phyloP scores from a whole-genome alignment of 2,329 filamentous ascomycete species.

The Aspergillus versicolor region DNA sequence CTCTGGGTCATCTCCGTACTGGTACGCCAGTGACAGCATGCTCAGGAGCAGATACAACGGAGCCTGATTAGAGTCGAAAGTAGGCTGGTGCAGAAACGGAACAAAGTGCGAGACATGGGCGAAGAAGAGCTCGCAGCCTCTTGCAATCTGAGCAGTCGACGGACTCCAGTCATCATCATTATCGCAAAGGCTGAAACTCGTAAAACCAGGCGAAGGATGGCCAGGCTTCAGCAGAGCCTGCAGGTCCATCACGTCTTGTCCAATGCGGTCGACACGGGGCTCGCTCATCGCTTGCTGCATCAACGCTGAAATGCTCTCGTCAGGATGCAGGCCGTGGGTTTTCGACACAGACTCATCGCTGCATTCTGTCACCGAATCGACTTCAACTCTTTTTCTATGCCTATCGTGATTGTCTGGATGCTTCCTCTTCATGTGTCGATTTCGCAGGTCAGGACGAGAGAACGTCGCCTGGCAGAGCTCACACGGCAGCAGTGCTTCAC shows the following conservation, averaged over 20 bases:
- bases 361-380: background rate
- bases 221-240: background rate
- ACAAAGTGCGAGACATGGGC: slow-evolving; percentile 37
- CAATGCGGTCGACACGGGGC: background rate
- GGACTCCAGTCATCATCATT: slow-evolving; percentile 30
- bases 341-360: background rate
- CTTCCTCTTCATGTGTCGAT: slow-evolving; percentile 45
- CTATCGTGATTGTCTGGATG: slow-evolving; percentile 30
- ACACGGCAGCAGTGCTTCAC: slow-evolving; percentile 34
- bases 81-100: slow-evolving; percentile 39
- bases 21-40: slow-evolving; percentile 41
- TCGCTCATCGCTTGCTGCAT: background rate
- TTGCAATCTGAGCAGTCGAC: slow-evolving; percentile 29
- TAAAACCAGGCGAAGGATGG: background rate
- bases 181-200: background rate
- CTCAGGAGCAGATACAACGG: slow-evolving; percentile 31
- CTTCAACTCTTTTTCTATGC: slow-evolving; percentile 6
- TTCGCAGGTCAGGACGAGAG: slow-evolving; percentile 41
- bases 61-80: slow-evolving; percentile 30
- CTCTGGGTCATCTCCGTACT: slow-evolving; percentile 36
- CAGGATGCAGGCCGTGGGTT: background rate
- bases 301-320: background rate
- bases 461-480: slow-evolving; percentile 41
- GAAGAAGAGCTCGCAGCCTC: slow-evolving; percentile 39
- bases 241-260: background rate